These are phyloP conservation scores for Yamadazyma atmosphaerica DNA, from an alignment of 1,139 yeast genomes.

Conservation along the genomic window DNA sequence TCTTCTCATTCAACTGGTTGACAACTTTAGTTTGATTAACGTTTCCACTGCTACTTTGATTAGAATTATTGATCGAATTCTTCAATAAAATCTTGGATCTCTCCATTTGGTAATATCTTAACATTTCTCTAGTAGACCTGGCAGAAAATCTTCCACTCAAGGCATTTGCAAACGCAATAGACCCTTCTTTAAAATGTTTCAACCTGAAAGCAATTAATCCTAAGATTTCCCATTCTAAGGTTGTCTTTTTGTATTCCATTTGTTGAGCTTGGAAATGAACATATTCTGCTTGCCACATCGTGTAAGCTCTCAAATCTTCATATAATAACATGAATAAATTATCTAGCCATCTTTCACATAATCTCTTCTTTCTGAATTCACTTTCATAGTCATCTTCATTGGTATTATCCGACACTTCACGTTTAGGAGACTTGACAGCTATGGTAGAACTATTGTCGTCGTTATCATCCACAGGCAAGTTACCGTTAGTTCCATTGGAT, in stretches of 20 bases:
- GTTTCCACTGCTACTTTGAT: slow-evolving; percentile 15
- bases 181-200: slow-evolving; percentile 76
- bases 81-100: slow-evolving; percentile 35
- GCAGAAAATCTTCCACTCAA: slow-evolving; percentile 78
- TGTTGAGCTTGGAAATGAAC: slow-evolving; percentile 67
- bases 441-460: slow-evolving; percentile 35
- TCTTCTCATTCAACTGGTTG: slow-evolving; percentile 55
- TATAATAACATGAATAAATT: slow-evolving; percentile 81
- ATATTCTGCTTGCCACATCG: slow-evolving; percentile 89
- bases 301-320: slow-evolving; percentile 83
- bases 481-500: slow-evolving; percentile 14
- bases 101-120: slow-evolving; percentile 61
- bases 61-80: slow-evolving; percentile 24
- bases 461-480: slow-evolving; percentile 1
- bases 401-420: slow-evolving; percentile 14
- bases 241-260: slow-evolving; percentile 71
- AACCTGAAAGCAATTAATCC: slow-evolving; percentile 81
- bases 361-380: slow-evolving; percentile 68
- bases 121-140: slow-evolving; percentile 71
- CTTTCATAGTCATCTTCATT: slow-evolving; percentile 28
- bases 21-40: slow-evolving; percentile 42
- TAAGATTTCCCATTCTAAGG: slow-evolving; percentile 91
- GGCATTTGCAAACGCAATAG: slow-evolving; percentile 80
- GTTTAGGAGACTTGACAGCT: slow-evolving; percentile 41
- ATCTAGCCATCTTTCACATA: slow-evolving; percentile 96